Evolutionary conservation across 495 filamentous ascomycete species (phyloP).

Genomic region (Xanthoparmelia taractica): DNA sequence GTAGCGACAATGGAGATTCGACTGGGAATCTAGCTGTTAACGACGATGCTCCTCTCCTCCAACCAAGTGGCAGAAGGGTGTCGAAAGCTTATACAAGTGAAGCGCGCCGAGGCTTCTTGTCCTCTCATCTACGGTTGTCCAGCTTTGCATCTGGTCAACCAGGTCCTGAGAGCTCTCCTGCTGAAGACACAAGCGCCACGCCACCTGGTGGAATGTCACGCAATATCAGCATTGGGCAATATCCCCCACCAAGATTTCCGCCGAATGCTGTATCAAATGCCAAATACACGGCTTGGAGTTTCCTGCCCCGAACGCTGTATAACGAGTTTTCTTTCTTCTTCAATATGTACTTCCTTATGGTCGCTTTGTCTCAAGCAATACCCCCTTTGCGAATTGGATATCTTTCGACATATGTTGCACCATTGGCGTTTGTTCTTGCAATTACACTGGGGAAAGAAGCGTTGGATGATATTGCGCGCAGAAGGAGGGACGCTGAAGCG

Average conservation of each 20-base stretch:
- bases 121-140: constrained; percentile 40
- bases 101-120: constrained; percentile 9
- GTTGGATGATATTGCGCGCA: constrained; percentile 79
- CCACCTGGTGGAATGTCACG: constrained; percentile 19
- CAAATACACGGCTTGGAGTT: constrained; percentile 95
- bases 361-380: constrained; percentile 88
- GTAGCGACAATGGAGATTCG: constrained; percentile 42
- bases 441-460: constrained; percentile 96
- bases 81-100: constrained; percentile 10
- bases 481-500: constrained; percentile 82
- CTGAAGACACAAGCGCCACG: constrained; percentile 2
- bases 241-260: constrained; percentile 50
- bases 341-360: constrained; percentile 96
- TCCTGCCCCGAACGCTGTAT: constrained; percentile 87
- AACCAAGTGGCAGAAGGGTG: constrained; percentile 13
- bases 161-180: not conserved
- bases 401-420: constrained; percentile 88
- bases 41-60: constrained; percentile 61
- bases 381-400: constrained; percentile 86
- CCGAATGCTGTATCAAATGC: constrained; percentile 90
- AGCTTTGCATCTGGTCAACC: constrained; percentile 42
- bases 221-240: constrained; percentile 31
- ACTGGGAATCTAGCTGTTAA: constrained; percentile 43
- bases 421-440: constrained; percentile 80
- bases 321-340: constrained; percentile 99